Base-by-base conservation (phyloP, 768 basidiomycete genomes). In the Termitomyces sp. region DNA sequence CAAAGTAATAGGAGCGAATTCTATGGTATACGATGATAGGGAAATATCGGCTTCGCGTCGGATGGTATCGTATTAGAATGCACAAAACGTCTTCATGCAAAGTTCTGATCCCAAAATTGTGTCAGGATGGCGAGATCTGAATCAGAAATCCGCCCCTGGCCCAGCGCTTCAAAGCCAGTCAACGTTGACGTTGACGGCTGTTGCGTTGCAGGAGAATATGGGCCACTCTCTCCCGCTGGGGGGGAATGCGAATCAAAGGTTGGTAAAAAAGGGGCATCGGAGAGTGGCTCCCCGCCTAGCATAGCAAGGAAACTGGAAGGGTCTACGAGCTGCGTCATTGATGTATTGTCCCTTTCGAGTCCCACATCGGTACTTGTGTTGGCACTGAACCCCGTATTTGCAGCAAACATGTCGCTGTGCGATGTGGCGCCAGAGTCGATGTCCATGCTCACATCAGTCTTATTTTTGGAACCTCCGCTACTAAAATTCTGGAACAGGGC, bases 201-300 rank as follows among this genome's bases (percentile, higher is more conserved):
- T 42, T 51, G 51, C 22, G 43, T 40, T 39, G 3, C 41, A 6
- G 52, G 56, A 47, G 52, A 54, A 49, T 46, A 59, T 16, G 54
- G 40, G 25, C 44, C 31, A 20, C 35, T 43, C 22, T 53, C 58
- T n/a, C 35, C 36, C 25, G 22, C 35, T 25, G 56, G 45, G 1
- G 52, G 60, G 9, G 55, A 57, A 29, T 56, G 50, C 25, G 55
- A 58, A 38, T 60, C 57, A 38, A 63, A 63, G 13, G 64, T 59
- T 16, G 63, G 63, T n/a, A 66, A 62, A 64, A 70, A 77, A 35
- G 76, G 76, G 13, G 69, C 66, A 52, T 74, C 64, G 11, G 75
- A 66, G 33, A 78, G 66, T 40, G 71, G 68, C 49, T 76, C 68
- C 18, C 76, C 76, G 27, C 73, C 70, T 22, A 72, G 62, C 72